phyloP scores from a whole-genome alignment of 23 red algal genomes.

The Gracilaria caudata region DNA sequence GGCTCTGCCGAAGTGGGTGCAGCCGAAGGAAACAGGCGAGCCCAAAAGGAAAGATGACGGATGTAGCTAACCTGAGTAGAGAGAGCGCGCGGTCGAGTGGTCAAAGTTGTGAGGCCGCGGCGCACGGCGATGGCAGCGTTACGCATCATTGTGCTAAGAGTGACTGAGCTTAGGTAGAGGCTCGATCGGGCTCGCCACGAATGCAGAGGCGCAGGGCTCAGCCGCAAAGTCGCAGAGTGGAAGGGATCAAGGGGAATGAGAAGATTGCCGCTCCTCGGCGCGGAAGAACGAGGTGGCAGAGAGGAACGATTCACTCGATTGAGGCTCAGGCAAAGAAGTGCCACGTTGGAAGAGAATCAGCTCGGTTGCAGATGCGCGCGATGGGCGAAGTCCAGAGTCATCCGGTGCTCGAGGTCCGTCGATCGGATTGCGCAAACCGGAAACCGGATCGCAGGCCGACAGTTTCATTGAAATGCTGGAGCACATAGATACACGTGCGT shows the following conservation, averaged over 20 bases:
- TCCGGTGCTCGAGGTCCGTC: too few relatives aligned
- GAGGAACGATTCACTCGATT: background rate
- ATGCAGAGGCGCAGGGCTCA: background rate
- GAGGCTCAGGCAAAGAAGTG: background rate
- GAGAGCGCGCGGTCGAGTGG: background rate
- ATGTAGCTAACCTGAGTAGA: constrained; percentile 62
- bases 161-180: background rate
- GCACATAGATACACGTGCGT: too few relatives aligned
- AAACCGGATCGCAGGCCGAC: too few relatives aligned
- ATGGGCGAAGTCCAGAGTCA: too few relatives aligned
- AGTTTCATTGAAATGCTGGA: too few relatives aligned
- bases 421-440: too few relatives aligned
- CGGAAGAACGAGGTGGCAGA: background rate
- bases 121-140: background rate
- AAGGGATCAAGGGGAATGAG: background rate
- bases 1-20: background rate
- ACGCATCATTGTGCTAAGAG: background rate
- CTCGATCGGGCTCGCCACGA: background rate
- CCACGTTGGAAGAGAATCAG: background rate
- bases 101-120: background rate
- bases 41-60: constrained; percentile 54
- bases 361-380: background rate
- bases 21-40: constrained; percentile 42
- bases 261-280: background rate
- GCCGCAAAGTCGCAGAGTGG: background rate